phyloP scores from a whole-genome alignment of 2,329 filamentous ascomycete genomes.

The Cladosporium sp. region DNA sequence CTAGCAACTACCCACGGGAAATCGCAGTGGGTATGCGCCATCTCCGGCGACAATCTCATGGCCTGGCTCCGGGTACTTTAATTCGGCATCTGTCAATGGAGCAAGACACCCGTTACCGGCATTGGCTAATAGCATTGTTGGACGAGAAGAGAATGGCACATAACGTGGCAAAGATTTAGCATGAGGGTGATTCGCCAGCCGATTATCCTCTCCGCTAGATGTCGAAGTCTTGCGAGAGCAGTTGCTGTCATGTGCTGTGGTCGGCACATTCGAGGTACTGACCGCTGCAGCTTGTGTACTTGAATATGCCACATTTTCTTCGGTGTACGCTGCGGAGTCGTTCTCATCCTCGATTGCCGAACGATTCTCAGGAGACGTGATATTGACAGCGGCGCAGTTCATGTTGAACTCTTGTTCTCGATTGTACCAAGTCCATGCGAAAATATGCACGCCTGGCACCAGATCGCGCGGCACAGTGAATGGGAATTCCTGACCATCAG shows the following conservation, averaged over 20 bases:
- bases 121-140: constrained; percentile 37
- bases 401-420: constrained; percentile 42
- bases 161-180: neutral
- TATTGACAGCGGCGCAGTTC: constrained; percentile 41
- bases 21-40: constrained; percentile 38
- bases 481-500: constrained; percentile 38
- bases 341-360: neutral
- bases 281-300: neutral
- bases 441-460: constrained; percentile 36
- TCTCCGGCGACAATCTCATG: constrained; percentile 40
- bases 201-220: neutral
- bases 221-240: neutral
- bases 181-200: too few species aligned
- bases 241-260: constrained; percentile 19
- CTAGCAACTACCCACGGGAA: constrained; percentile 26
- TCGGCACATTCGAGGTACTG: constrained; percentile 16
- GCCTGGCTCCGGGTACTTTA: constrained; percentile 39
- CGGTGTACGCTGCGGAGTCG: neutral
- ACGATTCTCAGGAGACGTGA: constrained; percentile 24
- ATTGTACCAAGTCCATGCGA: constrained; percentile 45
- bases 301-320: neutral
- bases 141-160: constrained; percentile 34
- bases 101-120: constrained; percentile 36
- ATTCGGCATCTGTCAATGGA: constrained; percentile 32
- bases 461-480: constrained; percentile 41